These are phyloP conservation scores for Eucalyptus erythrocorys DNA, from an alignment of 345 rosid species.

Conservation along the genomic window DNA sequence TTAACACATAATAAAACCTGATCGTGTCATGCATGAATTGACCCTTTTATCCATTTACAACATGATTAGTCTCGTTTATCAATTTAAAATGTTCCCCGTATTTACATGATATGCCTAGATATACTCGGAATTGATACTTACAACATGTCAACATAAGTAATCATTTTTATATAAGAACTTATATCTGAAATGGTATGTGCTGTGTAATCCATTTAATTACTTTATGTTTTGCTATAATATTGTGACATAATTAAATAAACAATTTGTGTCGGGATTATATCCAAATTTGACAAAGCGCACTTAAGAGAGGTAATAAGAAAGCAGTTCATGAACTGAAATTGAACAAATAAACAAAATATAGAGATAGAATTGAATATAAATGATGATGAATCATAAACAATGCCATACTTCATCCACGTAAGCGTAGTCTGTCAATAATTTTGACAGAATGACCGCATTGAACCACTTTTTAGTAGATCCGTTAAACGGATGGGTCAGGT, in stretches of 20 bases:
- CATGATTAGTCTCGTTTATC: background rate
- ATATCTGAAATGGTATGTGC: background rate
- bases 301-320: background rate
- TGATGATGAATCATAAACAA: background rate
- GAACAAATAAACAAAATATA: background rate
- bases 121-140: background rate
- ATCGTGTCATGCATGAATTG: background rate
- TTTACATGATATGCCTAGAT: background rate
- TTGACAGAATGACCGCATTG: rapidly evolving
- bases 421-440: background rate
- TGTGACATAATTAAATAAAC: background rate
- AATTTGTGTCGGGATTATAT: background rate
- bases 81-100: background rate
- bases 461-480: background rate
- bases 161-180: background rate
- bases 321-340: background rate
- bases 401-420: background rate
- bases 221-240: background rate
- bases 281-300: background rate
- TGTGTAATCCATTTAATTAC: background rate
- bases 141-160: background rate
- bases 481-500: no score
- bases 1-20: background rate
- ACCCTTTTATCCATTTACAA: background rate
- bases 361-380: background rate